Evolutionary conservation across 805 yeast species (phyloP), one percentile per base, ranked within the genome.

Genomic region (Suhomyces sp.): DNA sequence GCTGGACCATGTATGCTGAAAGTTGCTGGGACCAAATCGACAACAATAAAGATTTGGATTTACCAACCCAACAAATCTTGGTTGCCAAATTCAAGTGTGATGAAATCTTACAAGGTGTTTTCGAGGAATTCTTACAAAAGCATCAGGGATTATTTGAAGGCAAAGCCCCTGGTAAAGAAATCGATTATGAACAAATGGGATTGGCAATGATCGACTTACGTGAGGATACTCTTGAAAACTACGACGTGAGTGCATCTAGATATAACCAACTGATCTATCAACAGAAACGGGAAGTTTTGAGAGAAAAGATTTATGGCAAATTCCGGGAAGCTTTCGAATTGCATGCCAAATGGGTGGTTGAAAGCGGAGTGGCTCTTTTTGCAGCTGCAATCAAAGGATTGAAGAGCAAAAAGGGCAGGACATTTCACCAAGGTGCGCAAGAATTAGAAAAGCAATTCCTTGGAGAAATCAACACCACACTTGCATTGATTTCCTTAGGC

Each of bases 21-120:
- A 84, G 81, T 53, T 81, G 95, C 46, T 93, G 98, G 98, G 81
- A 85, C 33, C 96, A 88, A 60, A 93, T 93, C 50, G 95, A 88
- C 57, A 72, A 74, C 42, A 93, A 93, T 63, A 90, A 88, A 60
- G 98, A 93, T 56, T 74, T 93, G 44, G 98, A 93, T 62, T 71
- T 93, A 46, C 98, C 98, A 18, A 90, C 98, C 2, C 98, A 93
- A 55, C 98, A 93, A 58, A 85, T 87, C 20, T 69, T 93, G 40
- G 98, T 93, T 16, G 95, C 98, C 6, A 77, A 93, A 50, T 91
- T 88, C 63, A 80, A 95, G 53, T 91, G 98, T 58, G 95, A 88
- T 53, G 98, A 93, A 59, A 85, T 93, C 31, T 73, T 83, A 15
- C 63, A 69, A 27, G 40, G 38, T 14, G 56, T 62, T 19, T 61